Conservation (phyloP, 176 grass and related monocot species). For the Eragrostis nindensis region DNA sequence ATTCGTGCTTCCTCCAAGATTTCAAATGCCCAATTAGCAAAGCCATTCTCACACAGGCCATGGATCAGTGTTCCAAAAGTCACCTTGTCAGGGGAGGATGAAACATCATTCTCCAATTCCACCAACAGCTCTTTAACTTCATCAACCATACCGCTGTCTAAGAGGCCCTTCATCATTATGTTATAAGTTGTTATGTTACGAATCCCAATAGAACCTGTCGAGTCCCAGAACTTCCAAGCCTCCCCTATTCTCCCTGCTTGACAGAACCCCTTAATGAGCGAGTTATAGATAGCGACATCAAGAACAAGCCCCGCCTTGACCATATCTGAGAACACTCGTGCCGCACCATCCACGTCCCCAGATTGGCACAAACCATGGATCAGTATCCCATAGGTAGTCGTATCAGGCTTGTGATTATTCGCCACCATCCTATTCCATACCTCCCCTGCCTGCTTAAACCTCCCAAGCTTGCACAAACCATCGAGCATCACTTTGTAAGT, state of each 20-base stretch:
- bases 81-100: slow-evolving; percentile 58
- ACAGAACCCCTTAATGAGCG: slow-evolving; percentile 71
- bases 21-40: slow-evolving; percentile 69
- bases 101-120: slow-evolving; percentile 55
- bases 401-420: slow-evolving; percentile 67
- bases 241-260: slow-evolving; percentile 51
- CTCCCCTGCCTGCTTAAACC: slow-evolving; percentile 61
- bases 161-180: slow-evolving; percentile 76
- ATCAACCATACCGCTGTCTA: slow-evolving; percentile 60
- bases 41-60: slow-evolving; percentile 82
- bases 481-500: slow-evolving; percentile 90
- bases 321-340: slow-evolving; percentile 69
- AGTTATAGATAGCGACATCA: slow-evolving; percentile 76
- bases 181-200: slow-evolving; percentile 67
- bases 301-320: slow-evolving; percentile 67
- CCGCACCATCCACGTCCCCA: slow-evolving; percentile 65
- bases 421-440: slow-evolving; percentile 81
- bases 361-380: slow-evolving; percentile 76
- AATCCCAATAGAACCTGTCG: slow-evolving; percentile 40
- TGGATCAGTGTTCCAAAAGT: slow-evolving; percentile 84
- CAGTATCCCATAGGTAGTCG: slow-evolving; percentile 72
- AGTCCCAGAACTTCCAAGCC: slow-evolving; percentile 70
- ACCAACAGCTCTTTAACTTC: slow-evolving; percentile 61
- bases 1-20: slow-evolving; percentile 54
- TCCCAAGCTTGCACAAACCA: slow-evolving; percentile 79